Evolutionary conservation across 108 stramenopile species (phyloP).

Genomic region (Cylindrotheca closterium): DNA sequence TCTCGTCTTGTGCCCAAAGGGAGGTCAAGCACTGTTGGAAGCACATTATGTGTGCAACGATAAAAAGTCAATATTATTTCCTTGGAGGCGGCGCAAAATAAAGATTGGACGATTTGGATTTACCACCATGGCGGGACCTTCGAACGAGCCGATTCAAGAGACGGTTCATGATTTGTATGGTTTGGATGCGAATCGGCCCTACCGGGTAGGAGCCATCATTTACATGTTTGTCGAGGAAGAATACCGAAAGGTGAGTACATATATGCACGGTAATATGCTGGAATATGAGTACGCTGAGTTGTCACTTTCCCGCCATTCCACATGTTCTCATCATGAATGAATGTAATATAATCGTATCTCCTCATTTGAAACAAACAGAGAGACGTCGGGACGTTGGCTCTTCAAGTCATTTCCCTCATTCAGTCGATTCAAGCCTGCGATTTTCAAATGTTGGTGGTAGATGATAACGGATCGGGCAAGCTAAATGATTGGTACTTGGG

Average conservation of each 20-base stretch:
- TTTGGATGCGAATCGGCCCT: conserved; percentile 25
- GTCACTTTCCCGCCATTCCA: too few relatives aligned
- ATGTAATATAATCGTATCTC: too few relatives aligned
- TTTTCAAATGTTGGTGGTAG: conserved; percentile 74
- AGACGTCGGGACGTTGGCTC: conserved; percentile 59
- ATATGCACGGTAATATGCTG: too few relatives aligned
- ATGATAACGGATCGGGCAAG: conserved; percentile 68
- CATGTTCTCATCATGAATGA: too few relatives aligned
- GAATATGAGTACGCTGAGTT: too few relatives aligned
- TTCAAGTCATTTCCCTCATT: conserved; percentile 72
- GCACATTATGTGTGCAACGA: conserved; percentile 47
- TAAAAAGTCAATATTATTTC: too few relatives aligned
- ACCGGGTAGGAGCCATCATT: conserved; percentile 67
- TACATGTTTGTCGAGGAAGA: conserved; percentile 83
- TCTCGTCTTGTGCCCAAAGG: conserved; percentile 58
- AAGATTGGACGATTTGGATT: conserved; percentile 78
- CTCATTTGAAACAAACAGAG: too few relatives aligned
- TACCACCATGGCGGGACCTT: conserved; percentile 64
- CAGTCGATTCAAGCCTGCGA: conserved; percentile 63
- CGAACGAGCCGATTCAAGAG: conserved; percentile 53
- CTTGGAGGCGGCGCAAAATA: too few relatives aligned
- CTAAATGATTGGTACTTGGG: conserved; percentile 74
- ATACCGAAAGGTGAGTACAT: conserved; percentile 32
- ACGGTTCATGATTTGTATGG: conserved; percentile 66
- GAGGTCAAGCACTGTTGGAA: conserved; percentile 63